Evolutionary conservation across 306 rosid genomes (phyloP).

Genomic region (Ormosia semicastrata): DNA sequence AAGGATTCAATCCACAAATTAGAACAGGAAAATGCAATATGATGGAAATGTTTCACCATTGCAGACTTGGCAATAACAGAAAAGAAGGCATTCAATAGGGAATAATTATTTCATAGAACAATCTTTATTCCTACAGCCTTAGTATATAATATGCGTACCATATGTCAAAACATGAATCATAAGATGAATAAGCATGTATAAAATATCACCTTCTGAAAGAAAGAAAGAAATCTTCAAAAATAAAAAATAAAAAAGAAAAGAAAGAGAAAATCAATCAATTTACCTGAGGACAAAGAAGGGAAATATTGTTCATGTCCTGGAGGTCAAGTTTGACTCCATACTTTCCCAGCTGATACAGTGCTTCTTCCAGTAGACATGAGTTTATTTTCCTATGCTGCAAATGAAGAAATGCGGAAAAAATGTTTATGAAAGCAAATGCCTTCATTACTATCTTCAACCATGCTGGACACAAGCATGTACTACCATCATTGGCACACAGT

Average conservation of each 20-base stretch:
- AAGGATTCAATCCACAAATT: conserved; percentile 15
- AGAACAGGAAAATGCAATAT: conserved; percentile 21
- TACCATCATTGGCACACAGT: conserved; percentile 6
- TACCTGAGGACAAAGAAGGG: conserved; percentile 77
- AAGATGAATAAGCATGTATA: neutral
- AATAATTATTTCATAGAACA: neutral
- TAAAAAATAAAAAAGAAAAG: neutral
- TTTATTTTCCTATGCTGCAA: conserved; percentile 44
- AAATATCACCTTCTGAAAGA: neutral
- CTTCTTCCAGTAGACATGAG: conserved; percentile 47
- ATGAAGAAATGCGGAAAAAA: conserved; percentile 58
- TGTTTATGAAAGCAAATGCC: conserved; percentile 72
- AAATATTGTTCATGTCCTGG: conserved; percentile 62
- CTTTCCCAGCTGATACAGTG: conserved; percentile 48
- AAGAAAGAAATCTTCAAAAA: neutral
- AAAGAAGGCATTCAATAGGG: neutral
- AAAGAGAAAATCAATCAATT: conserved; percentile 20
- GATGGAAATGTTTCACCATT: neutral
- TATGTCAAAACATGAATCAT: neutral
- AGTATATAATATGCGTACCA: neutral
- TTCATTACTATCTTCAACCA: conserved; percentile 81
- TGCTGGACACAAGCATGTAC: conserved; percentile 67
- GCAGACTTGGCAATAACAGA: neutral
- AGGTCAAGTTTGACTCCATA: conserved; percentile 51
- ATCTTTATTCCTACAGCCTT: neutral